Base-by-base conservation (phyloP, 805 yeast species). In the Priceomyces castillae region DNA sequence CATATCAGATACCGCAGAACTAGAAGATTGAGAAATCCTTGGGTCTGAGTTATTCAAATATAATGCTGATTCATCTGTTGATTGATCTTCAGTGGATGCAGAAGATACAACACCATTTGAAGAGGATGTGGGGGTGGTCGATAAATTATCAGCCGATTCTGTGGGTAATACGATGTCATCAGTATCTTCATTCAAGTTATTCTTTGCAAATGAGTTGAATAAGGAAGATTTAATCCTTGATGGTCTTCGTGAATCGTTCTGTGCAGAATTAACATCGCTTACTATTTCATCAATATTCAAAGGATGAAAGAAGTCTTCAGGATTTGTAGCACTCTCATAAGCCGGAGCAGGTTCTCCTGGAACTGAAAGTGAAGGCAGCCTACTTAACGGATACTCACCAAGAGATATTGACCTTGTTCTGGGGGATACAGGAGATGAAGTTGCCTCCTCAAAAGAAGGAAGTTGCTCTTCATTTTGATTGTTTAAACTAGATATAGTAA, bases 361-460 rank as follows among this genome's bases (percentile, higher is more conserved):
- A 3, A 44, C 43, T 5, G 54, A 36, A 11, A 64, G 55, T 1
- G 64, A 69, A 12, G 65, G 59, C 16, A 59, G 46, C 37, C 75
- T 49, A 34, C 73, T 69, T 19, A 73, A 52, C 1, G 70, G 65
- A 37, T 65, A 71, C 4, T 73, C 73, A 2, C 63, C 56, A 37
- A 69, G 52, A 1, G 74, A 65, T 7, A 65, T 49, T 2, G 77
- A 62, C 30, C 77, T 52, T 12, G 62, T 53, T 7, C 62, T 54
- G 7, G 75, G 69, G 2, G 67, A 64, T 10, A 59, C 33, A 1
- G 61, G 57, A 49, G 81, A 78, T 0, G 84, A 77, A 0, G 75
- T 68, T 0, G 87, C 89, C 52, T 83, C 83, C 53, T 82, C 86
- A 59, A 83, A 83, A 0, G 83, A 68, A 0, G 90, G 90, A 19